A percentile compares a stretch with the other conserved stretches of the same genome.
These are phyloP conservation scores for Rhodotorula sp. DNA, from an alignment of 1,284 basidiomycete genomes.

Conservation along the genomic window DNA sequence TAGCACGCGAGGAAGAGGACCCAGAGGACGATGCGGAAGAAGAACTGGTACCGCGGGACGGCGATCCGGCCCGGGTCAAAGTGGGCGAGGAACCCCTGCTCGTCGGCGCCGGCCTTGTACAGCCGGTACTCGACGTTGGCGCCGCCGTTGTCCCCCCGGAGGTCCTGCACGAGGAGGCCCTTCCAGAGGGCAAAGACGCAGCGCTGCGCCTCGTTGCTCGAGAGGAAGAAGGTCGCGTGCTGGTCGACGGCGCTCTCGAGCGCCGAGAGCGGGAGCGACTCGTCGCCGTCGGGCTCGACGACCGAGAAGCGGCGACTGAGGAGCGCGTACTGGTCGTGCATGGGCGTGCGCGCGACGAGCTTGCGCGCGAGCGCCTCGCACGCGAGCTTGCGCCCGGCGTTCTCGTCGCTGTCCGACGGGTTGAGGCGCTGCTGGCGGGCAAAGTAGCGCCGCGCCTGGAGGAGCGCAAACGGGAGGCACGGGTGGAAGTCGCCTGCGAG, in stretches of 20 bases:
- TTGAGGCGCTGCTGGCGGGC: slow-evolving; percentile 26
- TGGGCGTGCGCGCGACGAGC: slow-evolving; percentile 67
- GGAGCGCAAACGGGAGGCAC: slow-evolving; percentile 58
- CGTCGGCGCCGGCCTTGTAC: slow-evolving; percentile 49
- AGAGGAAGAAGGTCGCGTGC: slow-evolving; percentile 69
- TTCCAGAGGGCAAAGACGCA: slow-evolving; percentile 44
- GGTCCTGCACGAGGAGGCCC: slow-evolving; percentile 48
- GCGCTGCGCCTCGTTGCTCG: slow-evolving; percentile 81
- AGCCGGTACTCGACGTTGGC: slow-evolving; percentile 30
- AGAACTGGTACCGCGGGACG: slow-evolving; percentile 69
- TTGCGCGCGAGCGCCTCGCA: slow-evolving; percentile 85
- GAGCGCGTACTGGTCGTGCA: slow-evolving; percentile 35
- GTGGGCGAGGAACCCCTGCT: slow-evolving; percentile 66
- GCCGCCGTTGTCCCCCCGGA: background rate
- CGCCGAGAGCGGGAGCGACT: slow-evolving; percentile 66
- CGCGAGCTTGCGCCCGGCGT: slow-evolving; percentile 72
- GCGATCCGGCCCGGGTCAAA: slow-evolving; percentile 75
- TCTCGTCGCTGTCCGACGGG: slow-evolving; percentile 79
- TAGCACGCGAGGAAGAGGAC: slow-evolving; percentile 79
- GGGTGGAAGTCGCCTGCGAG: slow-evolving; percentile 66
- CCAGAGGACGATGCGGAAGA: slow-evolving; percentile 68
- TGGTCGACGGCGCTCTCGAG: slow-evolving; percentile 82
- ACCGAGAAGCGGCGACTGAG: slow-evolving; percentile 67
- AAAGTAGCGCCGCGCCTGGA: slow-evolving; percentile 43
- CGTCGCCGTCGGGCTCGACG: slow-evolving; percentile 71